Base-by-base conservation (phyloP, 1,284 basidiomycete species). In the Cutaneotrichosporon cutaneum region DNA sequence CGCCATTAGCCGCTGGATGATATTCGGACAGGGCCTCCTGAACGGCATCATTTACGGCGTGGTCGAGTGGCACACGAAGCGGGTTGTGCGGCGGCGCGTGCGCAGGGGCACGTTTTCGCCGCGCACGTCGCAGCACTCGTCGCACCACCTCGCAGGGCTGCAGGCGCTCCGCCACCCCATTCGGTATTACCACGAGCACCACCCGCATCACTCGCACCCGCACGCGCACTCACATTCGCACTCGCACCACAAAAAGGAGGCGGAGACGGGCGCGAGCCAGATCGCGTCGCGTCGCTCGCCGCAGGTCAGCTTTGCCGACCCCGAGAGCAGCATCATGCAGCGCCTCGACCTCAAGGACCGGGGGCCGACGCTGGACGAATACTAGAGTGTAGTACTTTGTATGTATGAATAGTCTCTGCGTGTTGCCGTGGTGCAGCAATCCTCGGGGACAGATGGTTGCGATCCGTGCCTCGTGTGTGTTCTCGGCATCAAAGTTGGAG, bases 41-140 rank as follows among this genome's bases (percentile, higher is more conserved):
- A 76, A 81, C 59, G 77, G 75, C 4, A 14, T 80, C 56, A 81
- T 81, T 61, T 81, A 80, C 54, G 80, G 80, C 36, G 54, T 77
- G 9, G 75, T 81, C 56, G 80, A 81, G 69, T 79, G 75, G 72
- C 76, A 78, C 56, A 73, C 73, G 10, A 77, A 77, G 64, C 72
- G 75, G 16, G 72, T 73, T 8, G 74, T 77, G 14, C 66, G 75
- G 35, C 60, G 60, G 44, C 68, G 70, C 22, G 73, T 74, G 30
- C 64, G 70, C n/a, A 71, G 72, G 39, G 74, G 74, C 8, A 68
- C 70, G 2, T 68, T 72, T 45, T 66, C 69, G 7, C 69, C 67
- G 0, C 62, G 26, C 48, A 33, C 35, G 14, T 63, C 61, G 24
- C 42, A 24, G 10, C 47, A 50, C 21, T 18, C 33, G 52, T 14